Evolutionary conservation across 192 early-diverging fungal genomes (phyloP), one percentile per base, ranked within the genome.

Genomic region (Rhizoclosmatium sp.): DNA sequence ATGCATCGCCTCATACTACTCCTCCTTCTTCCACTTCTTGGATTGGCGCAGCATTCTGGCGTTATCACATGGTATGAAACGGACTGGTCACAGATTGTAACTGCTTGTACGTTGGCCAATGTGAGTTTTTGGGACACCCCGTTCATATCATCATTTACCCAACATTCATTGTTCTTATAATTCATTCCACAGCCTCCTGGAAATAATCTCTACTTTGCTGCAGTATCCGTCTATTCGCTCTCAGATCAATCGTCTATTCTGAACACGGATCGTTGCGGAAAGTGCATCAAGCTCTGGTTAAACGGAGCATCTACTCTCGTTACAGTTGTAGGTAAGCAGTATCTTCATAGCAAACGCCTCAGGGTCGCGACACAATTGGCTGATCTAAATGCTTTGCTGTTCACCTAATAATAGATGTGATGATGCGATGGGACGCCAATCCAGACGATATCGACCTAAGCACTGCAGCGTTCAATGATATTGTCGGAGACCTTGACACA

Each of bases 231-330:
- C 21, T 44, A 56, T 14, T 71, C 69, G 19, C 39, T 71, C 5
- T 56, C 69, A 14, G 69, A 71, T 49, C 47, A 56, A n/a, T 23
- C 49, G 1, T 71, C 69, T 5, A 71, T 71, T 49, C 39, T 71
- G 39, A 71, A 71, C 51, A 31, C 21, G 12, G 39, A 45, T 40
- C 7, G n/a, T 10, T 71, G 69, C 69, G 69, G 69, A 2, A 19
- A n/a, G 12, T 71, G 69, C 69, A 71, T 71, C 12, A 10, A 39
- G 2, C 47, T 71, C 14, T 56, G 5, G 14, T 21, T 10, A 9
- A 16, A 39, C 3, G 19, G 7, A n/a, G 51, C 48, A 2, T 71
- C 49, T 42, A 56, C 51, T 16, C 10, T 58, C 7, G 51, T 71
- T 19, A 71, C 69, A n/a, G 51, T 71, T 71, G 54, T 71, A 19